phyloP scores from a whole-genome alignment of 2,329 filamentous ascomycete species.

The Pseudogymnoascus pannorum region DNA sequence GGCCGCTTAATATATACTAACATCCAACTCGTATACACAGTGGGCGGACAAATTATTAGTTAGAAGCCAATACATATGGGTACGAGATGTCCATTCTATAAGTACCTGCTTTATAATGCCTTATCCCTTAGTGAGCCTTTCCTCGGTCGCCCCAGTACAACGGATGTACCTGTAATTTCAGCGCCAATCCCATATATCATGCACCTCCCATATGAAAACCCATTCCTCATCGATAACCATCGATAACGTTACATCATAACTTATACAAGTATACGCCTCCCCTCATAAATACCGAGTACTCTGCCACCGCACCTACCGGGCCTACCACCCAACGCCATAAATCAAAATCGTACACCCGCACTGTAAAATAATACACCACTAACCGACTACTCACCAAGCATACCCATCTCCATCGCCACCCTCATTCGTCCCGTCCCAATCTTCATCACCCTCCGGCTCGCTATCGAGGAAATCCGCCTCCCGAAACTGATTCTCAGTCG shows the following conservation, averaged over 20 bases:
- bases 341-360: not conserved
- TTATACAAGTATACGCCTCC: not conserved
- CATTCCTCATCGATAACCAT: not conserved
- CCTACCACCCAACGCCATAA: not conserved
- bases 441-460: slow-evolving; percentile 48
- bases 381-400: slow-evolving; percentile 10
- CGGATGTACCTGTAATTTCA: not conserved
- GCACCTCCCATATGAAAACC: no score
- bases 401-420: not conserved
- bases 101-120: not conserved
- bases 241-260: not conserved
- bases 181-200: not conserved
- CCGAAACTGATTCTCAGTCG: slow-evolving; percentile 57
- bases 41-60: not conserved
- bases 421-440: slow-evolving; percentile 35
- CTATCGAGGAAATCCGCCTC: slow-evolving; percentile 65
- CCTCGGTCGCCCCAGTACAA: not conserved
- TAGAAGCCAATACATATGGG: not conserved
- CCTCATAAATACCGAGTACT: not conserved
- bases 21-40: not conserved
- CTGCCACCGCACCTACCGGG: not conserved
- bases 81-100: not conserved
- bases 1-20: not conserved
- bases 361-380: not conserved
- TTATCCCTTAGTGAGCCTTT: not conserved